Conservation (phyloP, 2,329 filamentous ascomycete species). For the Colletotrichum sp. region DNA sequence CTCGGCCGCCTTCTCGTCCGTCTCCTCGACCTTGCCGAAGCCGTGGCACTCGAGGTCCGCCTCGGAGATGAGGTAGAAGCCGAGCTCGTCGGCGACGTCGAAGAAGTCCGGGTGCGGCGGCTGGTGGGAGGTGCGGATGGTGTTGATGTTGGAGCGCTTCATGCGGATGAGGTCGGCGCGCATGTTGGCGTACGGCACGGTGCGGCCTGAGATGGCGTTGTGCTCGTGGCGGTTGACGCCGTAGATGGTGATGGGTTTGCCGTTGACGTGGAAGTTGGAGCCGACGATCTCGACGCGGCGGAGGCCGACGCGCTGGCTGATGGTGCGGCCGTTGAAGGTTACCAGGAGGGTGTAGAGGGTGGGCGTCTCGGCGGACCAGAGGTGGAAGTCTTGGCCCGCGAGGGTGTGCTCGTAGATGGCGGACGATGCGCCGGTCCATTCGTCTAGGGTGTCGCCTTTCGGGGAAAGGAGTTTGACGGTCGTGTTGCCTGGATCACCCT, state of each 20-base stretch:
- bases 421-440: background rate
- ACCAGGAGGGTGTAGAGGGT: slow-evolving; percentile 60
- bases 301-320: slow-evolving; percentile 68
- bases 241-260: slow-evolving; percentile 68
- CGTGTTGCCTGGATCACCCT: slow-evolving; percentile 26
- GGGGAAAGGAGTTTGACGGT: background rate
- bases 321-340: slow-evolving; percentile 37
- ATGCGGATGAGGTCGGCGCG: slow-evolving; percentile 66
- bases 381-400: slow-evolving; percentile 53
- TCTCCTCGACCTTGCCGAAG: slow-evolving; percentile 42
- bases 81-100: slow-evolving; percentile 66
- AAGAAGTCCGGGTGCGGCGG: slow-evolving; percentile 65
- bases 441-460: slow-evolving; percentile 19
- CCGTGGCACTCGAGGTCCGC: slow-evolving; percentile 62
- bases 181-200: slow-evolving; percentile 65
- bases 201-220: slow-evolving; percentile 64
- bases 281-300: slow-evolving; percentile 65
- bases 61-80: slow-evolving; percentile 67
- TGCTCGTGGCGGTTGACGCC: slow-evolving; percentile 77
- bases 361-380: slow-evolving; percentile 75
- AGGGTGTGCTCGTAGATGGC: slow-evolving; percentile 37
- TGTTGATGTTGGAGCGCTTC: slow-evolving; percentile 74
- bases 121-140: slow-evolving; percentile 71
- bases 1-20: slow-evolving; percentile 29
- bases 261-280: slow-evolving; percentile 68